phyloP scores from a whole-genome alignment of 495 filamentous ascomycete species.

The Neurospora sublineolata region DNA sequence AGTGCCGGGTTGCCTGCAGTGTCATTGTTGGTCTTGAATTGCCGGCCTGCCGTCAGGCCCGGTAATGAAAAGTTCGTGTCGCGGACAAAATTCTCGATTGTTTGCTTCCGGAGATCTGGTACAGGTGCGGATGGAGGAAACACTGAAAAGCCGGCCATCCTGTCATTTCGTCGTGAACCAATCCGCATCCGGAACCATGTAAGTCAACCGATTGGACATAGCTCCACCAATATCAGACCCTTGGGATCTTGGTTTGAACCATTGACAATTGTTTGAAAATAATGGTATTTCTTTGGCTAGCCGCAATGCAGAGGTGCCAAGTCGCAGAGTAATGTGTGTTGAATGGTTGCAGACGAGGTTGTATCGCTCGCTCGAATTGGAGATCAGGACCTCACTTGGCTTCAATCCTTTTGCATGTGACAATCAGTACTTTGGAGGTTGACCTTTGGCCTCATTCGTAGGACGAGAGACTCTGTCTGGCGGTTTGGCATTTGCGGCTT shows the following conservation, averaged over 20 bases:
- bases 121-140: not conserved
- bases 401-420: not conserved
- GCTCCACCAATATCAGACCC: not conserved
- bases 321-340: not conserved
- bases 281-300: not conserved
- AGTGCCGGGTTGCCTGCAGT: not conserved
- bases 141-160: not conserved
- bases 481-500: not conserved
- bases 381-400: not conserved
- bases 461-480: not conserved
- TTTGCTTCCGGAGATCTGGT: not conserved
- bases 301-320: not conserved
- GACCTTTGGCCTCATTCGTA: not conserved
- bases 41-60: not conserved
- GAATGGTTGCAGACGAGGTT: not conserved
- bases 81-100: not conserved
- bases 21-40: not conserved
- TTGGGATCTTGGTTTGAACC: not conserved
- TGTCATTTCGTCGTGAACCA: not conserved
- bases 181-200: not conserved
- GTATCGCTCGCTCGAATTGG: not conserved
- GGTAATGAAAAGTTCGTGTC: not conserved
- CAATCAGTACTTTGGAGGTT: not conserved
- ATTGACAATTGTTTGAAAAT: not conserved
- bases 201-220: not conserved